phyloP scores from a whole-genome alignment of 306 rosid genomes.

The Abrus pulchellus region DNA sequence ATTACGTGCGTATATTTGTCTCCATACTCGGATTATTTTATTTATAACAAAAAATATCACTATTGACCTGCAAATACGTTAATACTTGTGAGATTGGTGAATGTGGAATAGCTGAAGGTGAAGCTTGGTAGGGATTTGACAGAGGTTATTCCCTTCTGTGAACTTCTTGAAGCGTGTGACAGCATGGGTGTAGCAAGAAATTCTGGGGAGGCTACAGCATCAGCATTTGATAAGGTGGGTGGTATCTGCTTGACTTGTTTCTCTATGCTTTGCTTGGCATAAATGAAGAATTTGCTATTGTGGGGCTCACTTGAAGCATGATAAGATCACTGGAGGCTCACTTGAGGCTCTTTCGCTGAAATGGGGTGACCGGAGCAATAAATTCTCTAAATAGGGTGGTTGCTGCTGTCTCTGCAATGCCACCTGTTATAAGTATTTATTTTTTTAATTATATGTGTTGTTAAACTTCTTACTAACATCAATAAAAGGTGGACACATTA shows the following conservation, averaged over 20 bases:
- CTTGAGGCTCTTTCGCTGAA: neutral
- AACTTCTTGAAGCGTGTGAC: conserved; percentile 78
- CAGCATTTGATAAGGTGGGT: conserved; percentile 70
- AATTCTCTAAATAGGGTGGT: no score
- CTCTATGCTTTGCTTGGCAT: neutral
- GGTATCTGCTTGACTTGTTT: conserved; percentile 1
- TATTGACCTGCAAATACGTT: no score
- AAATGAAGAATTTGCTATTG: conserved; percentile 15
- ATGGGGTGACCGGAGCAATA: no score
- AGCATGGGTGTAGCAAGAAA: conserved; percentile 85
- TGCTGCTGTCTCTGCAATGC: no score
- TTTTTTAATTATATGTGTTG: no score
- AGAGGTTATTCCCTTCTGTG: conserved; percentile 69
- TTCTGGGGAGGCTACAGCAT: conserved; percentile 65
- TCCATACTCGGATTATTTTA: no score
- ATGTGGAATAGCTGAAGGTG: conserved; percentile 79
- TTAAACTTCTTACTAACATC: no score
- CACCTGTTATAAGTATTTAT: no score
- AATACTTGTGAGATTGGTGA: conserved; percentile 70
- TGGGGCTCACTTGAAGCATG: conserved; percentile 31
- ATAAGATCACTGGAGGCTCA: neutral
- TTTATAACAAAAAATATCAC: no score
- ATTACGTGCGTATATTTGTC: no score
- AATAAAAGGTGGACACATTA: no score
- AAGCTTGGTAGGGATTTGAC: conserved; percentile 71